These are phyloP conservation scores for Solanum commersonii DNA, from an alignment of 257 asterid species.

Conservation along the genomic window DNA sequence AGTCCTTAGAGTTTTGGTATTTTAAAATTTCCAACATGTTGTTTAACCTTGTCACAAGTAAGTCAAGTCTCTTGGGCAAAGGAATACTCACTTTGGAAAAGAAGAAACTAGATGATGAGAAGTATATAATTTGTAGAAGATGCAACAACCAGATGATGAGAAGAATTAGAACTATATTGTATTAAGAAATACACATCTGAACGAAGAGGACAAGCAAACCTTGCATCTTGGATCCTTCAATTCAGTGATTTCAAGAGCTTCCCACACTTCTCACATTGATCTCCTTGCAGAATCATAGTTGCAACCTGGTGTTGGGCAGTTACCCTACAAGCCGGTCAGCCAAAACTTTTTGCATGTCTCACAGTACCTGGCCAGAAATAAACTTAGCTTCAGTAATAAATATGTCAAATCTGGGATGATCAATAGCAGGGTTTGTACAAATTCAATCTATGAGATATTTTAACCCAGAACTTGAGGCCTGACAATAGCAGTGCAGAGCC, in stretches of 20 bases:
- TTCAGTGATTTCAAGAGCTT: slow-evolving; percentile 79
- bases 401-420: neutral
- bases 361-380: slow-evolving; percentile 35
- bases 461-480: neutral
- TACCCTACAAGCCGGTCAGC: slow-evolving; percentile 87
- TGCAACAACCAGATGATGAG: neutral
- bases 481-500: neutral
- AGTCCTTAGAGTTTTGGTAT: neutral
- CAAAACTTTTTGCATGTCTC: slow-evolving; percentile 67
- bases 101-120: neutral
- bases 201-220: slow-evolving; percentile 23
- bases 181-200: neutral
- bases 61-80: neutral
- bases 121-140: no score
- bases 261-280: slow-evolving; percentile 90
- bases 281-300: slow-evolving; percentile 88
- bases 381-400: neutral
- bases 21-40: neutral
- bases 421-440: neutral
- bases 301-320: slow-evolving; percentile 77
- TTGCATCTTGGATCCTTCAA: slow-evolving; percentile 84
- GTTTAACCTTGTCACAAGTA: neutral
- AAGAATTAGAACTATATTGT: neutral
- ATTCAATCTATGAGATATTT: neutral
- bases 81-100: neutral